A percentile compares a stretch with the other conserved stretches of the same genome.
Conservation (phyloP, 495 filamentous ascomycete genomes). For the Podospora australis region DNA sequence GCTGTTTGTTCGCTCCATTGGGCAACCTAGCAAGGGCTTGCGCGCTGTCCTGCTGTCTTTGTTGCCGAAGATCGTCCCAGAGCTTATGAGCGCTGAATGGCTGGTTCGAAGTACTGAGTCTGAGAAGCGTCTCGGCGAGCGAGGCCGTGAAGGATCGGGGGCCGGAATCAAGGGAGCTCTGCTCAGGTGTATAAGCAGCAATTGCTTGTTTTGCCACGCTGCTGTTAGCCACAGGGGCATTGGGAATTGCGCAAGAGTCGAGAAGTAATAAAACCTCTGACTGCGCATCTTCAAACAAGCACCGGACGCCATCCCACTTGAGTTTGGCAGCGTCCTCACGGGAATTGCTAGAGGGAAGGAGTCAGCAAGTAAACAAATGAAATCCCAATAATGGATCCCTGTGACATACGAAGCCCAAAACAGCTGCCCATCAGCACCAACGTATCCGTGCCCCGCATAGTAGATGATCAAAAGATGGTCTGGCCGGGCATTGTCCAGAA, state of each 20-base stretch:
- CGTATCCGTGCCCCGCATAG: conserved; percentile 48
- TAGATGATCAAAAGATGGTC: conserved; percentile 53
- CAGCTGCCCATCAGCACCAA: conserved; percentile 45
- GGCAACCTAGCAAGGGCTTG: conserved; percentile 31
- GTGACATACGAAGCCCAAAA: conserved; percentile 50
- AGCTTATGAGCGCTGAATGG: conserved; percentile 45
- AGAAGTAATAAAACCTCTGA: conserved; percentile 45
- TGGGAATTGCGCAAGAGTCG: conserved; percentile 39
- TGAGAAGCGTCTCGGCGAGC: conserved; percentile 41
- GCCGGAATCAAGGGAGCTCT: conserved; percentile 36
- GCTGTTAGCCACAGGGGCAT: conserved; percentile 36
- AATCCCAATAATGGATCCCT: background rate
- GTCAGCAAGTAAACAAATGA: conserved; percentile 8
- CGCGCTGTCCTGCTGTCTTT: conserved; percentile 35
- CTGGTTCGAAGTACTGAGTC: conserved; percentile 34
- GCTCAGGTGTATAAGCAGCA: conserved; percentile 45
- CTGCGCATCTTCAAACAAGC: conserved; percentile 44
- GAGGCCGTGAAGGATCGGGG: conserved; percentile 46
- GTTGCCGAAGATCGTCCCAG: conserved; percentile 41
- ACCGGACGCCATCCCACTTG: conserved; percentile 44
- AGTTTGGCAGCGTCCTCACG: conserved; percentile 37
- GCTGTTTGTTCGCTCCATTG: conserved; percentile 37
- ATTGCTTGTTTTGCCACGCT: conserved; percentile 51
- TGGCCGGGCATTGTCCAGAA: conserved; percentile 44
- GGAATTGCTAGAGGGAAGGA: conserved; percentile 27